Evolutionary conservation across 2,329 filamentous ascomycete species (phyloP), one percentile per base, ranked within the genome.

Genomic region (Onygenales sp.): DNA sequence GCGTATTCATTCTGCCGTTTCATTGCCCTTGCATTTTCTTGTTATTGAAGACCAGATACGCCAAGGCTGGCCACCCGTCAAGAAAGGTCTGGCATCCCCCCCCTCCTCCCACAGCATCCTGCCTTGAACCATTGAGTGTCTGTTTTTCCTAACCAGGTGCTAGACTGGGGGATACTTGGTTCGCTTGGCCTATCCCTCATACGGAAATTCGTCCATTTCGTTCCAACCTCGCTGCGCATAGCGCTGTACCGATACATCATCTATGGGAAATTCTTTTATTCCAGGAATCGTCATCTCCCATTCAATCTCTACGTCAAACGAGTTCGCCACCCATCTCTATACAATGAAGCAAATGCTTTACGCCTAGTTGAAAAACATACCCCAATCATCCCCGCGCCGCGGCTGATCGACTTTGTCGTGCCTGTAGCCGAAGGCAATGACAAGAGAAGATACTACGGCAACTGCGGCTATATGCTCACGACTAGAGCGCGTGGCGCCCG

Each of bases 311-410:
- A 42, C 43, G 49, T 57, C 11, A 57, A 57, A 32, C 50, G 27
- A 37, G 48, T 44, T 17, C 11, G 40, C 10, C 32, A 27, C 6
- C 31, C 45, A 31, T 54, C 56, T 11, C 40, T 34, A 34, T 14
- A 44, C 9, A 57, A 57, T 45, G 56, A 57, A 36, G 56, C 56
- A 10, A 57, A 56, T 32, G 53, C 56, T 14, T 33, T 57, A 9
- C 36, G 43, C 5, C 13, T 57, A 14, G 51, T 49, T 4, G 54
- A 57, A 33, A 56, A 56, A 17, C 32, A 57, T 49, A 56, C 53
- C 36, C 36, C 36, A 27, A 46, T 48, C 8, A 52, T 57, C n/a
- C 52, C 51, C 42, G 51, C 51, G 13, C 56, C 56, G 27, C 50
- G 48, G 46, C 47, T 57, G 21, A 57, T 57, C 27, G 56, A 57